Evolutionary conservation across 2,329 filamentous ascomycete genomes (phyloP), one percentile per base, ranked within the genome.

Genomic region (Amesomyces nigricolor): DNA sequence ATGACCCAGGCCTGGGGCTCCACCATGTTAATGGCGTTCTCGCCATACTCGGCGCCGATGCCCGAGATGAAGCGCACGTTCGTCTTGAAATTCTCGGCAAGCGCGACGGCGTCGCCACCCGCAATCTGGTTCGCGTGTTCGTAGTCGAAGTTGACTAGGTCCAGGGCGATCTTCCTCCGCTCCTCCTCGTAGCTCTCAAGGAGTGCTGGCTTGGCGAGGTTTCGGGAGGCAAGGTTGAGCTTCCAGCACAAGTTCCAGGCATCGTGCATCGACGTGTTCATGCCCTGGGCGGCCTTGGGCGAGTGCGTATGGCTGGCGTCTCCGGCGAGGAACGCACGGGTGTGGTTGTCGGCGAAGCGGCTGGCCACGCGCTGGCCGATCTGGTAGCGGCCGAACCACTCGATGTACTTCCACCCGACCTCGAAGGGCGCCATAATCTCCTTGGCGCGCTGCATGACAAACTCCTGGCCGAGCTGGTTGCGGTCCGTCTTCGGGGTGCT

Each of bases 361-460:
- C 82, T 82, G 2, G 87, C 87, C 19, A 90, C 79, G 16, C 87
- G 80, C 71, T 88, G 85, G 10, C 85, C 83, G 55, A 88, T 84
- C 62, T 83, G 78, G 66, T 88, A 89, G 43, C 83, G 81, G 45
- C 85, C 86, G 72, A 88, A 89, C 85, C 86, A 89, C 69, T 85
- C 73, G 49, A 82, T 74, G 51, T 79, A 78, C 62, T 75, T 78
- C 81, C 81, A 85, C 47, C 78, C 72, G 43, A 84, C 71, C 51
- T 69, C 71, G 64, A 80, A 85, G 1, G 81, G 81, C 5, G 75
- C 74, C 72, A 85, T 78, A 55, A 85, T 84, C 62, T 79, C 76
- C 63, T 75, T 76, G 6, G 84, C 85, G 46, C 82, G 79, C 62
- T 80, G 76, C 78, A 89, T 89, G 49, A 91, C 85, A 62, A 87